A percentile compares a stretch with the other conserved stretches of the same genome.
Evolutionary conservation across 1,139 yeast species (phyloP).

Genomic region (Pichia sp.): DNA sequence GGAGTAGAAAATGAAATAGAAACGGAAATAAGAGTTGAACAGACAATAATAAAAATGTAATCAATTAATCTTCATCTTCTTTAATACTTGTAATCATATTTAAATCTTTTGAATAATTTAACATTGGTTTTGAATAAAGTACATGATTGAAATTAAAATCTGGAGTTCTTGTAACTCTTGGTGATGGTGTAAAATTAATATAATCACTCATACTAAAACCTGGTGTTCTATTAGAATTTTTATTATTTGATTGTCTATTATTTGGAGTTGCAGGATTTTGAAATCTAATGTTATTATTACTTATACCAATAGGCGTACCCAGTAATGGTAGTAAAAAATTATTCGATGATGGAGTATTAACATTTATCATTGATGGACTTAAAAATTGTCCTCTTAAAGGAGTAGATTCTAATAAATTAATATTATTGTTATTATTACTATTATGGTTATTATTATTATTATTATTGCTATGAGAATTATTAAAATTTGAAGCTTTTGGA

Average conservation of each 20-base stretch:
- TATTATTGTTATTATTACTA: constrained; percentile 1
- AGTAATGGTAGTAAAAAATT: constrained; percentile 15
- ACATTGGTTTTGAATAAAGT: constrained; percentile 3
- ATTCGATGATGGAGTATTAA: neutral
- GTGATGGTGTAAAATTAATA: constrained; percentile 74
- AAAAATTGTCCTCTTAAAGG: constrained; percentile 18
- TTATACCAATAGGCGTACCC: constrained; percentile 19
- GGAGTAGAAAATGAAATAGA: neutral
- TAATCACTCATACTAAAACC: constrained; percentile 82
- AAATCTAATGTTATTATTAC: constrained; percentile 9
- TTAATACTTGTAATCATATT: constrained; percentile 17
- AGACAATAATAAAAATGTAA: neutral
- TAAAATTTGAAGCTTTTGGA: constrained; percentile 24
- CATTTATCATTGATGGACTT: constrained; percentile 7
- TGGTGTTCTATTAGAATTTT: constrained; percentile 42
- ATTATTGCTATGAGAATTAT: neutral
- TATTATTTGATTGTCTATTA: constrained; percentile 10
- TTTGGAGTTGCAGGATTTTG: constrained; percentile 27
- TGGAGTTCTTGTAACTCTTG: constrained; percentile 33
- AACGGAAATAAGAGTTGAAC: too few species aligned
- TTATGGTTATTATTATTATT: constrained; percentile 4
- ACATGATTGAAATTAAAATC: constrained; percentile 2
- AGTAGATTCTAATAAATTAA: constrained; percentile 22
- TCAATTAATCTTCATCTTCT: constrained; percentile 2
- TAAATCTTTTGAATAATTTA: constrained; percentile 21